Base-by-base conservation (phyloP, 2,329 filamentous ascomycete genomes). In the Hypoxylon sp. region DNA sequence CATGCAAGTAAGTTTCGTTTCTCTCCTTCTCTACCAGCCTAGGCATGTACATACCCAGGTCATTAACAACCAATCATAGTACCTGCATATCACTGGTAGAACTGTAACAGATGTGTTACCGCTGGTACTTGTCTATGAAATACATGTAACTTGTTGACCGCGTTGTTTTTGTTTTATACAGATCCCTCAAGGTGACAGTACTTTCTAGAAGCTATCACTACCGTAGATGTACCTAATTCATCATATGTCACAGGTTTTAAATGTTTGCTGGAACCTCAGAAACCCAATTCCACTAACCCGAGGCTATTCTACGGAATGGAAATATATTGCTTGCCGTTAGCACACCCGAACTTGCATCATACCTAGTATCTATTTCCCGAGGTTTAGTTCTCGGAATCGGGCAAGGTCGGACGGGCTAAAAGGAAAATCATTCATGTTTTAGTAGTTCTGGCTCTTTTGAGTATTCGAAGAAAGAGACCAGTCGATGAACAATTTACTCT, bases 361-460 rank as follows among this genome's bases (percentile, higher is more conserved):
- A 22, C 19, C 19, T 22, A 22, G 19, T 22, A 47, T 35, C 57
- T 44, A 46, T 66, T 63, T 71, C 65, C 70, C 70, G 70, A 72
- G 68, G 68, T 66, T 63, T 61, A 48, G 17, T 24, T 46, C 24
- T 67, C 65, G 65, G 61, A 60, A 67, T 71, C 70, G 70, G 70
- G 68, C 68, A 68, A 62, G 70, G 51, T 55, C 68, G 70, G 70
- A 54, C 53, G 64, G 67, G 62, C 44, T 70, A 64, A 68, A 67
- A 64, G 53, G 53, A 54, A 55, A 46, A 55, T 19, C 17, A 51
- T 57, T 57, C 50, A 31, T 53, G 13, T 47, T 67, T 56, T 57
- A 56, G 11, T 35, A 5, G 5, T 42, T 64, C 33, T 62, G 19
- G 24, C 48, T 50, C 50, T 44, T 58, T 63, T 14, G 35, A 42